Evolutionary conservation across 306 rosid species (phyloP).

Genomic region (Sicyos edulis): DNA sequence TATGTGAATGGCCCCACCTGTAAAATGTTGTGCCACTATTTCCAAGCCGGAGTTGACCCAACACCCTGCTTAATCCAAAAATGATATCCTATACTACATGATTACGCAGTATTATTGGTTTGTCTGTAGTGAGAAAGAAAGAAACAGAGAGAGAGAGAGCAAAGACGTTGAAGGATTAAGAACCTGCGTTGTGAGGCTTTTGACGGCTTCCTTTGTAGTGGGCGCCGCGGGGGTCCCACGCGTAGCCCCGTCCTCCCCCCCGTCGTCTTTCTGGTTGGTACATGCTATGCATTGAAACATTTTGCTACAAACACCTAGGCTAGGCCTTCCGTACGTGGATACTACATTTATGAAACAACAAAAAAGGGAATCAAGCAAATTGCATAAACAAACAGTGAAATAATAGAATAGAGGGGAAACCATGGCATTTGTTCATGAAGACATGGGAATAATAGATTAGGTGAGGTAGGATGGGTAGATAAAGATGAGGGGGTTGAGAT

Average conservation of each 20-base stretch:
- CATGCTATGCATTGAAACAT: slow-evolving; percentile 96
- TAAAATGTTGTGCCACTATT: slow-evolving; percentile 28
- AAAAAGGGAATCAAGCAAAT: background rate
- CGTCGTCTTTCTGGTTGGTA: slow-evolving; percentile 54
- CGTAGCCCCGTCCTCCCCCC: slow-evolving; percentile 44
- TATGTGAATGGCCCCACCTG: slow-evolving; percentile 25
- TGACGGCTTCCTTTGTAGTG: slow-evolving; percentile 89
- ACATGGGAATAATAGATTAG: no score
- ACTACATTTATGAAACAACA: background rate
- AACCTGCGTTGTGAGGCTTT: slow-evolving; percentile 92
- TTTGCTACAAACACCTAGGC: slow-evolving; percentile 25
- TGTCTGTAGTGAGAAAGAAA: slow-evolving; percentile 28
- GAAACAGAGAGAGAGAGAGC: no score
- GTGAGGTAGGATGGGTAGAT: no score
- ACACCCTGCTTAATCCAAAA: background rate
- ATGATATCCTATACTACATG: no score
- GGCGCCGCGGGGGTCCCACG: slow-evolving; percentile 93
- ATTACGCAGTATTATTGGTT: slow-evolving; percentile 1
- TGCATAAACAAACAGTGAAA: no score
- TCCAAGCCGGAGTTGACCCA: slow-evolving; percentile 17
- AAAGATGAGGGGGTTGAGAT: no score
- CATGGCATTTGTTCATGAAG: no score
- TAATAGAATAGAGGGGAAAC: no score
- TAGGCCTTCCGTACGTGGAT: background rate
- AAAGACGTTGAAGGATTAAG: slow-evolving; percentile 25